Evolutionary conservation across 2,329 filamentous ascomycete species (phyloP), one percentile per base, ranked within the genome.

Genomic region (Verticillium tricorpus): DNA sequence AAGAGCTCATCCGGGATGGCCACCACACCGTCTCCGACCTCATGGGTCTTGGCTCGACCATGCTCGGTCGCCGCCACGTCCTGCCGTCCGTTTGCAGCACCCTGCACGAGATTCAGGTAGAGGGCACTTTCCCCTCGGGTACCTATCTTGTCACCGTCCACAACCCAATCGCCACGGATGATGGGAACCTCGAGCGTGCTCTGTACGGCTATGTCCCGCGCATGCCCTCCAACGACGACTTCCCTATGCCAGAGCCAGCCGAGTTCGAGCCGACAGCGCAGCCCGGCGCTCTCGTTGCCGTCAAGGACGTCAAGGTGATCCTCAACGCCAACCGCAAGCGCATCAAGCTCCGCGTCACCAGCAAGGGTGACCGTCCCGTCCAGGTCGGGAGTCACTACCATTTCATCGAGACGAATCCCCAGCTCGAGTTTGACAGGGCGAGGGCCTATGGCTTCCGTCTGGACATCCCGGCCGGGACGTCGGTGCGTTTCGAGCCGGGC

Each of bases 1-100:
- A 97, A 76, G 94, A 98, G 84, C 89, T 97, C 70, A 96, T 98
- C 74, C 93, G 94, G 74, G 94, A 98, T 94, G 94, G 94, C 73
- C 88, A 90, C 68, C 92, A 97, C 78, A 90, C 85, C 15, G 94
- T 98, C 60, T 89, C 93, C 45, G 93, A 97, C 74, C 91, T 98
- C 72, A 98, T 98, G 93, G 81, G 87, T 64, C 85, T 97, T 66
- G 94, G 94, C 69, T 88, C 91, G 69, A 94, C 91, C 60, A 93
- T 98, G 89, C 90, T 98, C 2, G 94, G 94, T 66, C 90, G 94
- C 11, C 90, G 94, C 37, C 94, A 98, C 76, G 94, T 98, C 63
- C 82, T 92, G 54, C 93, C 94, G 25, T 88, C 89, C 12, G 94
- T 97, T 28, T 85, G 89, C 63, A 82, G 85, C 52, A 93, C 91